phyloP scores from a whole-genome alignment of 371 early-diverging fungal genomes.

The Haplosporangium sp. region DNA sequence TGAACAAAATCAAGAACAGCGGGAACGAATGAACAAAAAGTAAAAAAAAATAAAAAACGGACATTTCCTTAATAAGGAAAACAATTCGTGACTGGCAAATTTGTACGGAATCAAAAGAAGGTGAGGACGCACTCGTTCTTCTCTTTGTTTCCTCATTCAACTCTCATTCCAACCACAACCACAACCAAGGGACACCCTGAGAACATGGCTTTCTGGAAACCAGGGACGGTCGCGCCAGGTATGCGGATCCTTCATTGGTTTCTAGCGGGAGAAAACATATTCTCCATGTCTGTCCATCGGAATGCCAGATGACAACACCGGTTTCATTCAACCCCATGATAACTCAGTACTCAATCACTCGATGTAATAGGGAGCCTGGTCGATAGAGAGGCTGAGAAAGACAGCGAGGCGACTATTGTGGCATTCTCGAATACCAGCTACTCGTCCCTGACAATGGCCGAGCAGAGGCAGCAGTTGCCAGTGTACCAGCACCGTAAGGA shows the following conservation, averaged over 20 bases:
- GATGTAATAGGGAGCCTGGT: constrained; percentile 65
- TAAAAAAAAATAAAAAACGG: no score
- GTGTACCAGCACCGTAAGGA: constrained; percentile 66
- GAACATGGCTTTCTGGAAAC: constrained; percentile 73
- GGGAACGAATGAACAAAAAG: no score
- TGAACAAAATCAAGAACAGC: no score
- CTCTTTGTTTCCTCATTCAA: neutral
- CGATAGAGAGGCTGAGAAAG: constrained; percentile 74
- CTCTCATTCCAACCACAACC: neutral
- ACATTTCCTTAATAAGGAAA: no score
- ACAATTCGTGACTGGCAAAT: no score
- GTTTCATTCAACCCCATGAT: no score
- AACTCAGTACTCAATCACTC: no score
- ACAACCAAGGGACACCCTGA: neutral
- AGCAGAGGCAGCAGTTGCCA: constrained; percentile 71
- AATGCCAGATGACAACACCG: neutral
- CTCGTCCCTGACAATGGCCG: constrained; percentile 58
- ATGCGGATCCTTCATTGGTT: constrained; percentile 19
- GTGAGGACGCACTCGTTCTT: no score
- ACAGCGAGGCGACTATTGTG: constrained; percentile 60
- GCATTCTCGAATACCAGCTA: constrained; percentile 60
- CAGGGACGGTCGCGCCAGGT: constrained; percentile 76
- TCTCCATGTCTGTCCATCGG: neutral
- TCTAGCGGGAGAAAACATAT: neutral
- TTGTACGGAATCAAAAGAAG: no score